These are phyloP conservation scores for Chalciporus sp. DNA, from an alignment of 1,284 basidiomycete species.

Conservation along the genomic window DNA sequence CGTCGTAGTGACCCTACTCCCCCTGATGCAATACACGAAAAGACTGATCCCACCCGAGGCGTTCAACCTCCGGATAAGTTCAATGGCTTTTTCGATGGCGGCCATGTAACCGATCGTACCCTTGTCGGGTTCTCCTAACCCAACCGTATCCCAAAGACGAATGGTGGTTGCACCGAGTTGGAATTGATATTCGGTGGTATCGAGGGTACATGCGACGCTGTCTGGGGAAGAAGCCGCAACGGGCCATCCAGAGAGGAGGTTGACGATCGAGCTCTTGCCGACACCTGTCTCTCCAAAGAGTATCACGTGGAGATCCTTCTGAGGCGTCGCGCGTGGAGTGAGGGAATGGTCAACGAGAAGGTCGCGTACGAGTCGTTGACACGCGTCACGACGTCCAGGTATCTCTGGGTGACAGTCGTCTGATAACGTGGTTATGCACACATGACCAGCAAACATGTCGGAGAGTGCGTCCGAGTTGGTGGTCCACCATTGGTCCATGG, in stretches of 20 bases:
- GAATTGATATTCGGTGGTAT: constrained; percentile 26
- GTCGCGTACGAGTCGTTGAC: constrained; percentile 26
- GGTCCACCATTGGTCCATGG: constrained; percentile 29
- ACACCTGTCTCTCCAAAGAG: constrained; percentile 32
- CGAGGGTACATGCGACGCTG: constrained; percentile 25
- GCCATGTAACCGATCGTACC: constrained; percentile 23
- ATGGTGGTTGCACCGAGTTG: constrained; percentile 22
- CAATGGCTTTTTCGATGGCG: constrained; percentile 35
- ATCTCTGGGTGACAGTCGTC: constrained; percentile 19
- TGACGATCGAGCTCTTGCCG: constrained; percentile 33
- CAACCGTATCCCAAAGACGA: constrained; percentile 32
- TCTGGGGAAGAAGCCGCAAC: constrained; percentile 29
- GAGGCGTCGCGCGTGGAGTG: constrained; percentile 18
- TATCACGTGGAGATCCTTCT: constrained; percentile 28
- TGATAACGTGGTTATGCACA: constrained; percentile 24
- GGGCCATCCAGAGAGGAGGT: constrained; percentile 31
- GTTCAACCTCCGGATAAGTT: constrained; percentile 33
- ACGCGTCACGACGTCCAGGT: constrained; percentile 23
- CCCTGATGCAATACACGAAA: constrained; percentile 40
- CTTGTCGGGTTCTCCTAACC: constrained; percentile 38
- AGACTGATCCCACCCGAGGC: constrained; percentile 35
- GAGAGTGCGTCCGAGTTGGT: constrained; percentile 14
- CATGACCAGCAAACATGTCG: constrained; percentile 20
- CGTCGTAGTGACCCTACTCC: constrained; percentile 33
- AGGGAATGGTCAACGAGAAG: constrained; percentile 26